Percentiles rank a stretch among this genome's conserved stretches.
These are phyloP conservation scores for Cordia subcordata DNA, from an alignment of 257 asterid species.

Conservation along the genomic window DNA sequence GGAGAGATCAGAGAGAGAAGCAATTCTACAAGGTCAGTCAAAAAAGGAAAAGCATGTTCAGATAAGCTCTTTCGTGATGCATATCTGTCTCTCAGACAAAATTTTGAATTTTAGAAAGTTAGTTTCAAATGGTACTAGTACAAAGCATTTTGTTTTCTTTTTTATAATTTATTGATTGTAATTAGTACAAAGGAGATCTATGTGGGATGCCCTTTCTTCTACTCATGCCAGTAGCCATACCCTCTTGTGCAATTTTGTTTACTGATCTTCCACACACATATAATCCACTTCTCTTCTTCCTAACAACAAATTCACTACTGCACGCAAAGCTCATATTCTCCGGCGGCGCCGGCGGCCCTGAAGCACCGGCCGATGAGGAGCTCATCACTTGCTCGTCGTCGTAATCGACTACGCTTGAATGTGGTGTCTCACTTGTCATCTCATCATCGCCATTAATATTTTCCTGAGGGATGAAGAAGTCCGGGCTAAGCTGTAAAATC, in stretches of 20 bases:
- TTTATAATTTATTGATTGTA: too few relatives aligned
- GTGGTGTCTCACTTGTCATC: conserved; percentile 48
- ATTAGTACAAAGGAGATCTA: conserved; percentile 89
- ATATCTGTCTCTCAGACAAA: too few relatives aligned
- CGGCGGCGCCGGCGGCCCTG: too few relatives aligned
- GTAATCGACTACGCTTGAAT: conserved; percentile 63
- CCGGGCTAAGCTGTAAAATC: conserved; percentile 80
- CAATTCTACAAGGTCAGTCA: neutral
- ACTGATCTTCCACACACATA: conserved; percentile 61
- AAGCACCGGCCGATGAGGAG: conserved; percentile 51
- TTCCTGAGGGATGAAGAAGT: conserved; percentile 86
- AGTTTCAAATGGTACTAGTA: neutral
- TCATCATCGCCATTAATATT: conserved; percentile 67
- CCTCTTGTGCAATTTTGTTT: conserved; percentile 57
- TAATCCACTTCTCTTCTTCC: conserved; percentile 78
- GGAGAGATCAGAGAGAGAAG: too few relatives aligned
- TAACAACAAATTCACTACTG: conserved; percentile 59
- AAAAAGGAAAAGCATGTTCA: too few relatives aligned
- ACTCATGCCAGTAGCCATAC: conserved; percentile 77
- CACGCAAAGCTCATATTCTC: conserved; percentile 72
- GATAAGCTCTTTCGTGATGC: neutral
- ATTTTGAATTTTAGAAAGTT: neutral
- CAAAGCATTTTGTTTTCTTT: too few relatives aligned
- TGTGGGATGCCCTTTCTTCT: conserved; percentile 95
- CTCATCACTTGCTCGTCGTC: conserved; percentile 45